phyloP scores from a whole-genome alignment of 163 green algal genomes.

The Scenedesmus sp. region DNA sequence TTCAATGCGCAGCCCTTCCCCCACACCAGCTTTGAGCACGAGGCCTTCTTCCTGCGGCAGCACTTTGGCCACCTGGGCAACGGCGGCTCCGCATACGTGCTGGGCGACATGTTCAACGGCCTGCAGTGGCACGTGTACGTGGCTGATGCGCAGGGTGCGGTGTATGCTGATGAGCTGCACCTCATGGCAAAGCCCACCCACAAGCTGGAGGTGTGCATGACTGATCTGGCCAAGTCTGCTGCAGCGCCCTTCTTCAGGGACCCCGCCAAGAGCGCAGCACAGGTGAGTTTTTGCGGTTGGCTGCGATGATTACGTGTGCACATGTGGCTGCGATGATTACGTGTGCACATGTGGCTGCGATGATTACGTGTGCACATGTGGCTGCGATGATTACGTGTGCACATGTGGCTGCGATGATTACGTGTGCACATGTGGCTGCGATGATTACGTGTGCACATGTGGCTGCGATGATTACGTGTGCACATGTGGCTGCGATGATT shows the following conservation, averaged over 20 bases:
- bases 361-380: too few species aligned
- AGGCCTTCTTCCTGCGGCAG: constrained; percentile 81
- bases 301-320: neutral
- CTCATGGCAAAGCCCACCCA: constrained; percentile 59
- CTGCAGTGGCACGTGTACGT: constrained; percentile 98
- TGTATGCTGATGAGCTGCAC: constrained; percentile 40
- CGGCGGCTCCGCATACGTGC: constrained; percentile 78
- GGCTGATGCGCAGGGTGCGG: constrained; percentile 60
- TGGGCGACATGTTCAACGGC: constrained; percentile 85
- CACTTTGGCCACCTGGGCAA: constrained; percentile 83
- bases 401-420: too few species aligned
- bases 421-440: too few species aligned
- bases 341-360: neutral
- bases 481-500: too few species aligned
- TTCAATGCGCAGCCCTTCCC: constrained; percentile 80
- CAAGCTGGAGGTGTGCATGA: constrained; percentile 99
- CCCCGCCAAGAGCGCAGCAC: constrained; percentile 28
- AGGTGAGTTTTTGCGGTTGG: neutral
- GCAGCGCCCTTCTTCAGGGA: constrained; percentile 84
- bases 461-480: too few species aligned
- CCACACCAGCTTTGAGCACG: constrained; percentile 87
- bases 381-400: too few species aligned
- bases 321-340: neutral
- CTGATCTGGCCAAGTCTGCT: constrained; percentile 76
- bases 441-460: too few species aligned